phyloP scores from a whole-genome alignment of 371 early-diverging fungal genomes.

The Dentiscutata heterogama region DNA sequence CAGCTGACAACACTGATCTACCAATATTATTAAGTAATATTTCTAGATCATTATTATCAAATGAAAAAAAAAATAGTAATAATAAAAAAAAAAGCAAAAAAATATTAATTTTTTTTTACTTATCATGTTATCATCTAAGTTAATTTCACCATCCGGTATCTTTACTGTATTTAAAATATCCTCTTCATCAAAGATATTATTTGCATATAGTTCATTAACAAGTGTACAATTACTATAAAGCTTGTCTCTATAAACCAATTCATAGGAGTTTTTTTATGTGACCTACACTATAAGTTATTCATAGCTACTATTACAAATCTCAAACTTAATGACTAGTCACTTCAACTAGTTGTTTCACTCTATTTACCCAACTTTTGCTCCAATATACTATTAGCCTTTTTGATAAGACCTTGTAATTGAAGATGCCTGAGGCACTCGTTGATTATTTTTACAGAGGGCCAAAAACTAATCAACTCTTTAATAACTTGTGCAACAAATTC shows the following conservation, averaged over 20 bases:
- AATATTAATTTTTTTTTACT: too few relatives aligned
- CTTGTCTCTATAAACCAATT: background rate
- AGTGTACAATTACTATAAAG: background rate
- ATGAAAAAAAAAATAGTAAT: too few relatives aligned
- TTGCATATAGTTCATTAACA: background rate
- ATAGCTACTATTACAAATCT: background rate
- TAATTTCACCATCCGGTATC: too few relatives aligned
- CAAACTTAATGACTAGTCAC: conserved; percentile 12
- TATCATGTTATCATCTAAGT: too few relatives aligned
- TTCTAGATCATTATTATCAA: too few relatives aligned
- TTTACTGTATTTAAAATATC: too few relatives aligned
- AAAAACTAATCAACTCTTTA: background rate
- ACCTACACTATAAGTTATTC: background rate
- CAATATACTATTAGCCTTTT: background rate
- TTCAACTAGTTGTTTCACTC: background rate
- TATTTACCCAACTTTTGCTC: background rate
- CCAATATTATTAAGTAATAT: too few relatives aligned
- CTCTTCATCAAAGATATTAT: background rate
- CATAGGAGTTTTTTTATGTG: background rate
- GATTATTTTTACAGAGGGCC: background rate
- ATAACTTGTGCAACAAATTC: conserved; percentile 3
- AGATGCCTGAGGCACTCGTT: background rate
- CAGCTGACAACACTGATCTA: too few relatives aligned
- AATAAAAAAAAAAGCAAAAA: too few relatives aligned
- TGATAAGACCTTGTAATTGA: conserved; percentile 1